These are phyloP conservation scores for Curvularia sp. DNA, from an alignment of 2,329 filamentous ascomycete species.

Conservation along the genomic window DNA sequence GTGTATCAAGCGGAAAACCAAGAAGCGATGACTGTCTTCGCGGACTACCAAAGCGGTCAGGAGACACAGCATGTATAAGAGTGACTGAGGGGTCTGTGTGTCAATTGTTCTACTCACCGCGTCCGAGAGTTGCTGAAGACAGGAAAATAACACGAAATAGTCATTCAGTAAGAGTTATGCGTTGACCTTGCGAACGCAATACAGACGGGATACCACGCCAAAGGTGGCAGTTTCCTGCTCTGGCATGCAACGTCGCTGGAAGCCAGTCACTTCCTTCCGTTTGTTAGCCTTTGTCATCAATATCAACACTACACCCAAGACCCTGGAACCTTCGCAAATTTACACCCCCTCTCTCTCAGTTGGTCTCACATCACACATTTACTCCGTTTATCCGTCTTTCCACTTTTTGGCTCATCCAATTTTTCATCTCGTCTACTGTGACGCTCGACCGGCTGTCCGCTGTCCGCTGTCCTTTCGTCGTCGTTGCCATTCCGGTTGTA, in stretches of 20 bases:
- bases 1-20: background rate
- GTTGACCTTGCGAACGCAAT: background rate
- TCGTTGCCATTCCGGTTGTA: background rate
- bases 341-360: background rate
- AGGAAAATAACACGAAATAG: background rate
- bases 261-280: slow-evolving; percentile 1
- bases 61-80: background rate
- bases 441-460: background rate
- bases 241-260: background rate
- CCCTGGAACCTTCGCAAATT: background rate
- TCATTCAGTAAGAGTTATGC: background rate
- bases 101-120: background rate
- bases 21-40: background rate
- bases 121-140: background rate
- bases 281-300: background rate
- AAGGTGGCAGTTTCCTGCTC: background rate
- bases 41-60: background rate
- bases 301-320: slow-evolving; percentile 4
- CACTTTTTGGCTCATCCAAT: slow-evolving; percentile 4
- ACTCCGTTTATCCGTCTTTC: background rate
- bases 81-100: background rate
- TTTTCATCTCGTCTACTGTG: slow-evolving; percentile 2
- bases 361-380: background rate
- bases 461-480: background rate
- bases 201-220: background rate